Conservation (phyloP, 2,329 filamentous ascomycete species). For the Geoglossum cookeanum region DNA sequence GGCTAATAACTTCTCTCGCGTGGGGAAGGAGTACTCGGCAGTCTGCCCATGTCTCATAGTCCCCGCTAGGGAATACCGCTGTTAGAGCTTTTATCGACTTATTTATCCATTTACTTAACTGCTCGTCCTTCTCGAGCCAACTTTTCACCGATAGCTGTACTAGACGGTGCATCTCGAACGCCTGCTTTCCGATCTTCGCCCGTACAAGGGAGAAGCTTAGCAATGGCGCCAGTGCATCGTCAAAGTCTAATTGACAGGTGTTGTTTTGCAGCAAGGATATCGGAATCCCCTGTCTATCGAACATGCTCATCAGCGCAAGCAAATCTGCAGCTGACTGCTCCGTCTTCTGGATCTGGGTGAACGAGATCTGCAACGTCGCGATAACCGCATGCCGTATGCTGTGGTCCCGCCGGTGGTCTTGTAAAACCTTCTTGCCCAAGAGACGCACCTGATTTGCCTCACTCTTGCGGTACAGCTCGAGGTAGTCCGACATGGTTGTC, state of each 20-base stretch:
- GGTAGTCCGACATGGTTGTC: constrained; percentile 8
- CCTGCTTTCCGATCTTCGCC: constrained; percentile 3
- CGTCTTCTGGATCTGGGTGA: constrained; percentile 5
- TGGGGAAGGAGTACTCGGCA: constrained; percentile 1
- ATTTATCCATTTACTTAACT: neutral
- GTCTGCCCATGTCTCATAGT: neutral
- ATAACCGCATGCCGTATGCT: constrained; percentile 10
- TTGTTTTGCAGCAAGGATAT: constrained; percentile 7
- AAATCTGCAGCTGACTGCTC: constrained; percentile 7
- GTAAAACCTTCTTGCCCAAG: constrained; percentile 7
- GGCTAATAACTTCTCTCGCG: neutral
- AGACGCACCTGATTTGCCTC: constrained; percentile 7
- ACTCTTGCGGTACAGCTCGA: constrained; percentile 3
- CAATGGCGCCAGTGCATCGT: constrained; percentile 8
- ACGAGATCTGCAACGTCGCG: constrained; percentile 10
- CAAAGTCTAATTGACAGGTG: constrained; percentile 5
- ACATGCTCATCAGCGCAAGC: constrained; percentile 9
- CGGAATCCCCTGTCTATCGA: constrained; percentile 11
- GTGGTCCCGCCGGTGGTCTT: constrained; percentile 8
- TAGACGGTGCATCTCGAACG: constrained; percentile 11
- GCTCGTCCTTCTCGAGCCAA: neutral
- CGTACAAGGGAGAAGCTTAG: constrained; percentile 12
- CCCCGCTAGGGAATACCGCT: neutral
- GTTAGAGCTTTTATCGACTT: neutral
- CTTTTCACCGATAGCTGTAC: constrained; percentile 4